Percentiles rank a stretch among this genome's conserved stretches.
Conservation (phyloP, 1,284 basidiomycete genomes). For the Rhizoctonia solani region DNA sequence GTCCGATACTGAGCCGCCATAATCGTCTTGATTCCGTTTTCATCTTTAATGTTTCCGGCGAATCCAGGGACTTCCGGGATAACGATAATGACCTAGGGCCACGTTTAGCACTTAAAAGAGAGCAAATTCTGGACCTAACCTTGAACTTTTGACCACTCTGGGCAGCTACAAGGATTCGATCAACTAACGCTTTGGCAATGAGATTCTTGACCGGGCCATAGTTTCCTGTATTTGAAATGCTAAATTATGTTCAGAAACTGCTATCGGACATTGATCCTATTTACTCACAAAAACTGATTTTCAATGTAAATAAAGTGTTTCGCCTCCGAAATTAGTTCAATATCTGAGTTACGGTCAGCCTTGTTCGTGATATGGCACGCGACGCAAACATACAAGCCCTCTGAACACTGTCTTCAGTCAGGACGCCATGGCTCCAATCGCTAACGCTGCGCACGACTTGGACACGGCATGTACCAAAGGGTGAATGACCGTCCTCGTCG, state of each 20-base stretch:
- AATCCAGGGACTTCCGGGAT: slow-evolving; percentile 86
- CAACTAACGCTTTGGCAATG: slow-evolving; percentile 80
- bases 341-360: slow-evolving; percentile 56
- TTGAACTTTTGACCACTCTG: slow-evolving; percentile 75
- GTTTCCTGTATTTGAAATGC: slow-evolving; percentile 73
- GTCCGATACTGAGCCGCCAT: slow-evolving; percentile 72
- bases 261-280: neutral
- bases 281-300: slow-evolving; percentile 93
- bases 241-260: slow-evolving; percentile 43
- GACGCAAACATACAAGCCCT: slow-evolving; percentile 68
- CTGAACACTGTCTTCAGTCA: slow-evolving; percentile 84
- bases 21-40: slow-evolving; percentile 74
- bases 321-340: slow-evolving; percentile 80
- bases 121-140: slow-evolving; percentile 47
- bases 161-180: slow-evolving; percentile 82
- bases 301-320: slow-evolving; percentile 92
- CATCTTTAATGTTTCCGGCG: slow-evolving; percentile 76
- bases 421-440: slow-evolving; percentile 91
- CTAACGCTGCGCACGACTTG: slow-evolving; percentile 81
- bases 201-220: slow-evolving; percentile 76
- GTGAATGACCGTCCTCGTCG: slow-evolving; percentile 39
- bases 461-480: slow-evolving; percentile 60
- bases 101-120: slow-evolving; percentile 14
- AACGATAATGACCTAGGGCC: slow-evolving; percentile 68
- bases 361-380: slow-evolving; percentile 12